phyloP scores from a whole-genome alignment of 2,329 filamentous ascomycete species.

The Arthrinium puccinioides region DNA sequence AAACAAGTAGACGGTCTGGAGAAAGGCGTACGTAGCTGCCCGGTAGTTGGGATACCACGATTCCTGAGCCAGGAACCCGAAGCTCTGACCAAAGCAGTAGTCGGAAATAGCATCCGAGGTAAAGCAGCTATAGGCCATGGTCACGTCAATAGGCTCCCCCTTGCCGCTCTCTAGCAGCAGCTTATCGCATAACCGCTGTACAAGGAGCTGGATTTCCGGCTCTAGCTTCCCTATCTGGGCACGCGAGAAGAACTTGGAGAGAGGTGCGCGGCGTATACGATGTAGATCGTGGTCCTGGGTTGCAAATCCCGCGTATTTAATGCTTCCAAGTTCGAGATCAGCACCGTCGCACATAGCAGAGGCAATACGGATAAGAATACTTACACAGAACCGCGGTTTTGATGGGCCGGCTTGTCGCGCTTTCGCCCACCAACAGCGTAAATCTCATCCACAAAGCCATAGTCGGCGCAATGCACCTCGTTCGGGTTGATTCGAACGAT shows the following conservation, averaged over 20 bases:
- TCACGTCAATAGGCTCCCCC: conserved; percentile 22
- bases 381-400: conserved; percentile 11
- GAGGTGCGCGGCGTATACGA: conserved; percentile 19
- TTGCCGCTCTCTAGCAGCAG: conserved; percentile 17
- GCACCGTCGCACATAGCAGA: background rate
- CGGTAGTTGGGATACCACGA: conserved; percentile 28
- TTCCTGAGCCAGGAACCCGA: conserved; percentile 19
- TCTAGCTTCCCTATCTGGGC: conserved; percentile 18
- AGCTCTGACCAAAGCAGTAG: conserved; percentile 29
- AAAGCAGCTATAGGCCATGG: conserved; percentile 30
- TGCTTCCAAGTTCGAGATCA: conserved; percentile 11
- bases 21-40: conserved; percentile 9
- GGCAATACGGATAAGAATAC: background rate
- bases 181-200: conserved; percentile 18
- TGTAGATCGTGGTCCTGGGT: conserved; percentile 24
- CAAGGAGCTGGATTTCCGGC: conserved; percentile 7
- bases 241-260: conserved; percentile 27
- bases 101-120: conserved; percentile 29
- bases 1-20: conserved; percentile 14
- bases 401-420: conserved; percentile 16
- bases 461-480: conserved; percentile 30
- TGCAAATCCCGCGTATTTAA: conserved; percentile 13
- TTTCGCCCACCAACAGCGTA: conserved; percentile 20
- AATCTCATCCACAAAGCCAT: conserved; percentile 28
- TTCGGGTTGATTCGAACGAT: conserved; percentile 31